Base-by-base conservation (phyloP, 768 basidiomycete genomes). In the Suillus variegatus region DNA sequence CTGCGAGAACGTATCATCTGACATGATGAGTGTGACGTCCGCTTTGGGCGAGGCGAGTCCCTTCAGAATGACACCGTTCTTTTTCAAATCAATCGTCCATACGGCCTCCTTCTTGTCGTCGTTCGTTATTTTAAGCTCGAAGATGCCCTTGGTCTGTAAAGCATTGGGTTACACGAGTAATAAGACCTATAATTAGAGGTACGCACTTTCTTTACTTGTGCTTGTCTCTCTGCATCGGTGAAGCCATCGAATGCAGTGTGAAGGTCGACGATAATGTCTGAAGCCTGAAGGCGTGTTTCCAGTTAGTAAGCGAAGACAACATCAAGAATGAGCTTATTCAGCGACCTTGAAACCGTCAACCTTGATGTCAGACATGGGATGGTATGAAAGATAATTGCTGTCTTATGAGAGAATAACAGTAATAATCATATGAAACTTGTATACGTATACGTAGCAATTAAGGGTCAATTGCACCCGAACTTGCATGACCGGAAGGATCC, bases 81-180 rank as follows among this genome's bases (percentile, higher is more conserved):
- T 90, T 86, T 98, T 97, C 74, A 97, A 73, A 82, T 98, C 96
- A 70, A 98, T 93, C 8, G 94, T 95, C 94, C 94, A 97, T 54
- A 83, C 83, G 22, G 81, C 91, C 67, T 87, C 87, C 76, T 91
- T 82, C 65, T 90, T 90, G 18, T 84, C 81, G 36, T 77, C 83
- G 73, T 95, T 94, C 75, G 88, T 86, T 69, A 97, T 85, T 61
- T 87, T 86, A 49, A 97, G 81, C 76, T 95, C 90, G 75, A 97
- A 95, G 73, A 96, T 86, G 67, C 92, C 94, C 71, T 92, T 94
- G 60, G 89, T 91, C 94, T 94, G 70, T 32, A 13, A 35, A 58
- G 57, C 20, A 32, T n/a, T 38, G 32, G 6, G 22, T 16, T n/a
- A 46, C 43, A 55, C 25, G 20, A 43, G 43, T 54, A 12, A 56